Conservation (phyloP, 139 green algal species). For the Chlamydomonas sp. region DNA sequence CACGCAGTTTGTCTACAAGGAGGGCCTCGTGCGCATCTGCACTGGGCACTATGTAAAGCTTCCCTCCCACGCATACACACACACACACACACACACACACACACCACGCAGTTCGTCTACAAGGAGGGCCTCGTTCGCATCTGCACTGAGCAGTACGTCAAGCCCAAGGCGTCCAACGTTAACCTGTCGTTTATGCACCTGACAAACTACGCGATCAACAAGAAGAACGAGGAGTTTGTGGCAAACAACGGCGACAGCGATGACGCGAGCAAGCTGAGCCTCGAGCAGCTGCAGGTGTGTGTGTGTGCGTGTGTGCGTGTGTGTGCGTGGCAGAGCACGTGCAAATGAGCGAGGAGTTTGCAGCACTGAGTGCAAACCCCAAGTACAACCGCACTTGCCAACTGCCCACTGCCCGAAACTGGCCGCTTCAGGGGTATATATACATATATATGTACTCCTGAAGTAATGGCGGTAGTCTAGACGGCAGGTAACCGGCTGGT, state of each 20-base stretch:
- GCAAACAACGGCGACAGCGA: conserved; percentile 8
- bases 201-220: conserved; percentile 61
- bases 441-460: no score
- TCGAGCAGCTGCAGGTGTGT: conserved; percentile 34
- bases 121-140: conserved; percentile 30
- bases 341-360: no score
- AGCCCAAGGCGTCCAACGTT: conserved; percentile 51
- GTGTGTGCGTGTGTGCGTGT: conserved; percentile 1
- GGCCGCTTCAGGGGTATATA: no score
- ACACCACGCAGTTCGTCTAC: conserved; percentile 44
- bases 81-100: no score
- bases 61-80: no score
- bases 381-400: no score
- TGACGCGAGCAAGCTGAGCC: conserved; percentile 50
- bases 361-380: no score
- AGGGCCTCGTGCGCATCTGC: no score
- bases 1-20: conserved; percentile 43
- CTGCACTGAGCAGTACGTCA: conserved; percentile 42
- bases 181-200: conserved; percentile 52
- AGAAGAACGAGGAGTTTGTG: conserved; percentile 43
- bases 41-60: no score
- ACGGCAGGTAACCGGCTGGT: no score
- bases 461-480: no score
- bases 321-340: not conserved
- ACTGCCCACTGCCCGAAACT: not conserved